These are phyloP conservation scores for Diversispora epigaea DNA, from an alignment of 192 early-diverging fungal genomes.

Conservation along the genomic window DNA sequence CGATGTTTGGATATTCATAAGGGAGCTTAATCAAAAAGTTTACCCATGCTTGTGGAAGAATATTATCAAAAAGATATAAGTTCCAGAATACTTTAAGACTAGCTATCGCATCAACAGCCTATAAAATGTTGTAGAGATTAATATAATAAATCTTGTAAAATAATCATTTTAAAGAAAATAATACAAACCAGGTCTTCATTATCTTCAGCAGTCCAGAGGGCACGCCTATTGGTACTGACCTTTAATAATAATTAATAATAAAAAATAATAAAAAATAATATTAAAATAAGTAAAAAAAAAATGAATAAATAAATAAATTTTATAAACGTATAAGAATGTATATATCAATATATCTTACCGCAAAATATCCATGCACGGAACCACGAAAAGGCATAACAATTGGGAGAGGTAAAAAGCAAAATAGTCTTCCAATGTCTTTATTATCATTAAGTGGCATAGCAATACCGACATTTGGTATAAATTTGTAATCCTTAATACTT, in stretches of 20 bases:
- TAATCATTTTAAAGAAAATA: neutral
- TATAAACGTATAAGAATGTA: too few relatives aligned
- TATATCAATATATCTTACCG: neutral
- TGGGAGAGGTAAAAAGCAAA: neutral
- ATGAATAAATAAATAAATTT: neutral
- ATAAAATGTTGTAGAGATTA: too few relatives aligned
- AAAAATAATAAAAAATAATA: neutral
- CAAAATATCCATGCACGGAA: neutral
- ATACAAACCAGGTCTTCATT: neutral
- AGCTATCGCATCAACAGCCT: neutral
- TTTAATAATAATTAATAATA: neutral
- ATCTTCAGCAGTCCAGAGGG: neutral
- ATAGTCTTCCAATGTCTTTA: neutral
- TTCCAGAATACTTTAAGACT: constrained; percentile 7
- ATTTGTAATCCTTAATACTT: neutral
- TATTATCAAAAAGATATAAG: neutral
- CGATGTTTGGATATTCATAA: neutral
- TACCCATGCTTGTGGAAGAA: neutral
- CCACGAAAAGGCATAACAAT: neutral
- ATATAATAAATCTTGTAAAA: neutral
- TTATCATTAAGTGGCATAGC: neutral
- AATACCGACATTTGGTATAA: neutral
- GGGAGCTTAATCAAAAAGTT: neutral
- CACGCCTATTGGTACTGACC: constrained; percentile 3
- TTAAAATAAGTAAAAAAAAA: neutral